These are phyloP conservation scores for Candida boleticola DNA, from an alignment of 805 yeast species.

Conservation along the genomic window DNA sequence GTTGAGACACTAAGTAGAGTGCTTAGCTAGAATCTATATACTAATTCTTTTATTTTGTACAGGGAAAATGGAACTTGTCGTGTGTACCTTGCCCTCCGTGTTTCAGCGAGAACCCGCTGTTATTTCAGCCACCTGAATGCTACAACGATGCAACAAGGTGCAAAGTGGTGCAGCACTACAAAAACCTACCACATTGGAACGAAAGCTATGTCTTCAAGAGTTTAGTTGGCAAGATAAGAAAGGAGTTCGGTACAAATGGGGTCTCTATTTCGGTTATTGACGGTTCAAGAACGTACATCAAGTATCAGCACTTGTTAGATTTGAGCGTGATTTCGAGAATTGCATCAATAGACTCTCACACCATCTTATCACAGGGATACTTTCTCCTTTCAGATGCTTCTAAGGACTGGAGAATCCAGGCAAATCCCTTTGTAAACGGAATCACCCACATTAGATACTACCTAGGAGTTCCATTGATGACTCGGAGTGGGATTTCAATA, in stretches of 20 bases:
- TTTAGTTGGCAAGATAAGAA: slow-evolving; percentile 36
- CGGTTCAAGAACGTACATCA: slow-evolving; percentile 45
- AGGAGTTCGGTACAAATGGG: slow-evolving; percentile 46
- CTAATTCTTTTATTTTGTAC: not conserved
- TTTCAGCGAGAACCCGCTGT: slow-evolving; percentile 30
- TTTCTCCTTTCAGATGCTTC: slow-evolving; percentile 59
- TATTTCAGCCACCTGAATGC: slow-evolving; percentile 59
- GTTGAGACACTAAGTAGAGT: too few relatives aligned
- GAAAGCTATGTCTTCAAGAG: slow-evolving; percentile 37
- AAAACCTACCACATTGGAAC: slow-evolving; percentile 49
- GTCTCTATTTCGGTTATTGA: slow-evolving; percentile 60
- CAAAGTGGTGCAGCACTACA: slow-evolving; percentile 40
- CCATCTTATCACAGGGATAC: slow-evolving; percentile 55
- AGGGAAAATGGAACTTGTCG: slow-evolving; percentile 57
- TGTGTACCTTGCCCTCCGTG: slow-evolving; percentile 56
- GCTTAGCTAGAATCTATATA: too few relatives aligned
- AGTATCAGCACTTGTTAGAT: slow-evolving; percentile 47
- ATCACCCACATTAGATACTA: slow-evolving; percentile 61
- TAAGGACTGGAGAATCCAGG: slow-evolving; percentile 65
- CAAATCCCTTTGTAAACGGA: slow-evolving; percentile 63
- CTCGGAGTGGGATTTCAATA: slow-evolving; percentile 40
- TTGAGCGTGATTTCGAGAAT: slow-evolving; percentile 51
- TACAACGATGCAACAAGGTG: slow-evolving; percentile 48
- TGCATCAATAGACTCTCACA: slow-evolving; percentile 66
- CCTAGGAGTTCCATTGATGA: slow-evolving; percentile 59